Percentiles rank a stretch among this genome's conserved stretches.
Conservation (phyloP, 176 grass and related monocot genomes). For the Elymus sibiricus region DNA sequence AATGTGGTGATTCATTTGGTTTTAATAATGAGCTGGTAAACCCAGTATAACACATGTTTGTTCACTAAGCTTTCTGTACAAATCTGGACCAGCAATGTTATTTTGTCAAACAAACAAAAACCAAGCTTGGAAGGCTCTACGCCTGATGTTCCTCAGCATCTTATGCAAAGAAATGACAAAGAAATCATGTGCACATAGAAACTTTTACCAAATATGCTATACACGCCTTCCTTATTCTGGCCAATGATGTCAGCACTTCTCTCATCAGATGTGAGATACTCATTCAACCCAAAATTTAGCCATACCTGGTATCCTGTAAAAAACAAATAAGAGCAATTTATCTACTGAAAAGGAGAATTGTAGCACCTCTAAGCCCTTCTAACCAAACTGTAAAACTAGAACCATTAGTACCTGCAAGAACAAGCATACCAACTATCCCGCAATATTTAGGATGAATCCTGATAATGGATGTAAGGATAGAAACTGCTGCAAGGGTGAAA, state of each 20-base stretch:
- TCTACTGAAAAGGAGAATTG: neutral
- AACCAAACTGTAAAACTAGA: slow-evolving; percentile 25
- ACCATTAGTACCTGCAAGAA: slow-evolving; percentile 57
- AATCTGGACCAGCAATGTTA: neutral
- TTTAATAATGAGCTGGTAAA: neutral
- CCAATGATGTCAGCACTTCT: slow-evolving; percentile 67
- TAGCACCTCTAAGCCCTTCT: neutral
- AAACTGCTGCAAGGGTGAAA: slow-evolving; percentile 93
- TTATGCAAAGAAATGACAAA: slow-evolving; percentile 17
- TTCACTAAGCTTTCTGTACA: neutral
- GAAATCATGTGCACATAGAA: neutral
- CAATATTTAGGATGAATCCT: slow-evolving; percentile 74
- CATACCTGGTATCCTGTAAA: slow-evolving; percentile 73
- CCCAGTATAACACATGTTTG: neutral
- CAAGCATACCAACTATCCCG: slow-evolving; percentile 70
- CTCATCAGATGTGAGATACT: slow-evolving; percentile 80
- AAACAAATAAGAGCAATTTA: slow-evolving; percentile 1
- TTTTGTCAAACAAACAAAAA: neutral
- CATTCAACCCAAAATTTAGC: slow-evolving; percentile 70
- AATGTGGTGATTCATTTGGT: neutral
- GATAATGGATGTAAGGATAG: slow-evolving; percentile 70
- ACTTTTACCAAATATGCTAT: slow-evolving; percentile 83
- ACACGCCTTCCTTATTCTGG: slow-evolving; percentile 93
- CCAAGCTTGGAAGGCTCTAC: neutral
- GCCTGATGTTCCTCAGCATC: neutral